Conservation (phyloP, 345 rosid species). For the Aquilaria yunnanensis region DNA sequence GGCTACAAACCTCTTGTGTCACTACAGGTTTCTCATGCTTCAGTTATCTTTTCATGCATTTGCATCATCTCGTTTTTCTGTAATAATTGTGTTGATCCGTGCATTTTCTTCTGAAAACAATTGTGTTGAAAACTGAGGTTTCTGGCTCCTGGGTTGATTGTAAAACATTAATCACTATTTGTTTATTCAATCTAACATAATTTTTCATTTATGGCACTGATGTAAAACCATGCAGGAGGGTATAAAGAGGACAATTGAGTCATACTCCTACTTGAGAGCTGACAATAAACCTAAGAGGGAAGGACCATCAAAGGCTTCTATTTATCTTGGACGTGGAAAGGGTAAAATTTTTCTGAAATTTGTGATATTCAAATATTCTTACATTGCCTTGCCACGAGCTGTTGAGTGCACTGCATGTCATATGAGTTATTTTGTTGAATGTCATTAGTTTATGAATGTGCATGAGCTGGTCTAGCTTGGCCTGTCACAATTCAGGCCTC, state of each 20-base stretch:
- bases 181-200: not conserved
- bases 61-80: not conserved
- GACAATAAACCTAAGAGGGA: constrained; percentile 51
- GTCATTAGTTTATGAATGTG: too few species aligned
- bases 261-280: constrained; percentile 70
- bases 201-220: constrained; percentile 11
- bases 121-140: too few species aligned
- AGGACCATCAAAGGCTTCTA: constrained; percentile 76
- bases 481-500: too few species aligned
- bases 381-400: not conserved
- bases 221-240: constrained; percentile 62
- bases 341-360: constrained; percentile 30
- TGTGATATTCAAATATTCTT: constrained; percentile 3
- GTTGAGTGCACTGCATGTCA: too few species aligned
- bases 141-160: not conserved
- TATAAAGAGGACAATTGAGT: constrained; percentile 63
- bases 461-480: too few species aligned
- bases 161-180: not conserved
- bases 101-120: too few species aligned
- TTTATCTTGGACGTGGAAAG: constrained; percentile 73
- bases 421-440: too few species aligned
- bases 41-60: constrained; percentile 7
- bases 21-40: constrained; percentile 57
- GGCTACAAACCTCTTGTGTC: constrained; percentile 74
- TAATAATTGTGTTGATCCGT: not conserved